Evolutionary conservation across 352 stramenopile genomes (phyloP), one percentile per base, ranked within the genome.

Genomic region (Globisporangium solare): DNA sequence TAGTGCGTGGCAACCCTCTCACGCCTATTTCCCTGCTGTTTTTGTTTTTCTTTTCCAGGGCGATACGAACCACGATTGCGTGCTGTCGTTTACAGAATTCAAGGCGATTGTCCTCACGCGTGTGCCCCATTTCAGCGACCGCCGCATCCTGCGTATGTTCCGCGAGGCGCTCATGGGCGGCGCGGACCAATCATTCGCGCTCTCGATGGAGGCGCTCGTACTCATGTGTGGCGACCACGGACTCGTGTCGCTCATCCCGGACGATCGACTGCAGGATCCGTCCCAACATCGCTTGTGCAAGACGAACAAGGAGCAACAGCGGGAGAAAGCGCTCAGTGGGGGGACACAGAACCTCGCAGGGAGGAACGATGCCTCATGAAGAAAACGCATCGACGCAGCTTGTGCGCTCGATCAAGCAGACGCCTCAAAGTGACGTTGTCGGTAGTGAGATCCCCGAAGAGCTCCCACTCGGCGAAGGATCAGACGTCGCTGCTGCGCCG

Each of bases 121-220:
- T 35, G 70, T 79, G 13, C 68, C 75, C 0, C 60, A 77, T 12
- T 92, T 89, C 50, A 89, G 78, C 51, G 79, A 88, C 15, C 74
- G 81, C 4, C 71, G 79, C 0, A 71, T 92, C 43, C 58, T 92
- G 43, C 81, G 79, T 2, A 92, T 92, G 81, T 89, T 92, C 41
- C 76, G 79, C 0, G 79, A 92, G 45, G 75, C 81, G 35, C 52
- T 92, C 14, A 88, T 86, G 71, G 66, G 74, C 17, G 63, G 79
- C 12, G 63, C 54, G 0, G 68, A 86, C n/a, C 78, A 89, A 54
- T 88, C 81, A 0, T 92, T 89, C 48, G 76, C 76, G 15, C 63
- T 92, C 20, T 89, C 81, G 6, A 88, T 87, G 72, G 65, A 74
- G 3, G 75, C 81, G 2, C 89, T 92, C 20, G 70, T 89, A 27